These are phyloP conservation scores for Amauroascus verrucosus DNA, from an alignment of 2,329 filamentous ascomycete species.

Conservation along the genomic window DNA sequence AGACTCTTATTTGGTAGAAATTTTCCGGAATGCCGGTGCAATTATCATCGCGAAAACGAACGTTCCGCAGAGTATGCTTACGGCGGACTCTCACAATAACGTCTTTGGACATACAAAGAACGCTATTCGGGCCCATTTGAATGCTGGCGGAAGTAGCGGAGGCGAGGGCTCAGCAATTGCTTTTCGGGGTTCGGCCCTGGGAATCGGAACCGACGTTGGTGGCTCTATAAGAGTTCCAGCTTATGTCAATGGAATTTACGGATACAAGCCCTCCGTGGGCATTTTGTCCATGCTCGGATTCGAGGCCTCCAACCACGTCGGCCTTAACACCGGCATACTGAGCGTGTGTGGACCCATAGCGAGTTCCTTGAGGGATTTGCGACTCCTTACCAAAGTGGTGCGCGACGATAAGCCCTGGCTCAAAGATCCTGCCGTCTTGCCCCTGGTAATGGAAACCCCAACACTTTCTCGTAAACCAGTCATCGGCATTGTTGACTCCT, in stretches of 20 bases:
- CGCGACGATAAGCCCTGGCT: not conserved
- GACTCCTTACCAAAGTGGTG: not conserved
- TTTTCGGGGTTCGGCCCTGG: constrained; percentile 48
- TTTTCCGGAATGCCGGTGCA: constrained; percentile 43
- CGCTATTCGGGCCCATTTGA: constrained; percentile 52
- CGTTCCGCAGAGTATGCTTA: constrained; percentile 53
- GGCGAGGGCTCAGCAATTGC: constrained; percentile 53
- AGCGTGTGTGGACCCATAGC: not conserved
- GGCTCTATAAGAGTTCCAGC: constrained; percentile 54
- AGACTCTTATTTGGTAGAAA: constrained; percentile 33
- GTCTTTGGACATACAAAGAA: constrained; percentile 55
- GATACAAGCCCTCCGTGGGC: constrained; percentile 42
- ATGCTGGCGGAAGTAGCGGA: constrained; percentile 56
- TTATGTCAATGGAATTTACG: constrained; percentile 52
- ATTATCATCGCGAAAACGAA: constrained; percentile 52
- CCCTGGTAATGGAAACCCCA: not conserved
- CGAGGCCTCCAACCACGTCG: not conserved
- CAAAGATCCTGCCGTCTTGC: not conserved
- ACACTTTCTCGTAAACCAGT: not conserved
- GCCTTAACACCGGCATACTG: not conserved
- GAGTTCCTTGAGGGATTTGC: not conserved
- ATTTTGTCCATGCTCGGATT: not conserved
- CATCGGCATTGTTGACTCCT: not conserved
- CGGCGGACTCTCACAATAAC: constrained; percentile 53
- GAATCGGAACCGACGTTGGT: constrained; percentile 51